Evolutionary conservation across 495 filamentous ascomycete species (phyloP), one percentile per base, ranked within the genome.

Genomic region (Cairneyella variabilis): DNA sequence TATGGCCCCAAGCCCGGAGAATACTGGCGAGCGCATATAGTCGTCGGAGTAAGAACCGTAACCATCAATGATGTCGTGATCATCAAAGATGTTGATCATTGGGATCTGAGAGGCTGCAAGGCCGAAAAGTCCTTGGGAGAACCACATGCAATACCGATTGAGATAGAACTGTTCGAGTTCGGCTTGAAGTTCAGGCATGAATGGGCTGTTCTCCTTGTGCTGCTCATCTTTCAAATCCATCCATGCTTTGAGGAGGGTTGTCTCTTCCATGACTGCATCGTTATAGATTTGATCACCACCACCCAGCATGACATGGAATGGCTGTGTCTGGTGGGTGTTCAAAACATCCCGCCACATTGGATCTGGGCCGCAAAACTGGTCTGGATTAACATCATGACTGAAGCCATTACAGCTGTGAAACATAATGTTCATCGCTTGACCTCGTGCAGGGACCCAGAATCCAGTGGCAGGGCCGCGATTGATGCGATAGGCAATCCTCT

Each of bases 371-470:
- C 84, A 88, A 68, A 97, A 85, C 40, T 79, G 70, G 61, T 91
- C 71, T 0, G 91, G 67, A 53, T 97, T 81, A 45, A 89, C 88
- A 58, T 79, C 86, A 48, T 87, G 64, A 58, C 87, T 90, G 71
- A 98, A 97, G 36, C 95, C 93, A 67, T 98, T 98, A 75, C 95
- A 95, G 65, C 84, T 92, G 74, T 97, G 80, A 71, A 95, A 97
- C 90, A 97, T 95, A 60, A 95, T 89, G 70, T 97, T 96, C 95
- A 98, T 97, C 7, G 86, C 79, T 69, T 96, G 79, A 20, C 83
- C 87, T 45, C 74, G 77, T 46, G 86, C 88, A 9, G 93, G 93
- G 0, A 98, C 90, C 93, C 93, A 98, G 69, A 98, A 98, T 9
- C 84, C 87, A 22, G 91, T 79, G 12, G 90, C 84, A 6, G 92